Evolutionary conservation across 257 asterid species (phyloP).

Genomic region (Salvia rosmarinus): DNA sequence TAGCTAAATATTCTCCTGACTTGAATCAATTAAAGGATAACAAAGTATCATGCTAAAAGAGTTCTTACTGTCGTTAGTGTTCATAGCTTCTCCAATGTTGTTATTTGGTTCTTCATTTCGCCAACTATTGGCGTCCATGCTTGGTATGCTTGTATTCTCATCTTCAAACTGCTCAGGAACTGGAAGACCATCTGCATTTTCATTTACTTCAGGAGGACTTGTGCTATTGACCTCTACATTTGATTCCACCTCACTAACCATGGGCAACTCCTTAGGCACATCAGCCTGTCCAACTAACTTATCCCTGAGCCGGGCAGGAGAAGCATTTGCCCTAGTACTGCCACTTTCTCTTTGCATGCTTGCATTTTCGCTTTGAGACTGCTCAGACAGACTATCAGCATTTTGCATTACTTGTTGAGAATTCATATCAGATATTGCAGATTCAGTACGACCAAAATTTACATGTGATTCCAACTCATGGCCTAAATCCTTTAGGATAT

Average conservation of each 20-base stretch:
- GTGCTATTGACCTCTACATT: conserved; percentile 36
- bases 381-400: conserved; percentile 36
- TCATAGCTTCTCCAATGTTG: conserved; percentile 39
- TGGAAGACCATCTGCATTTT: conserved; percentile 34
- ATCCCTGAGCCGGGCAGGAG: conserved; percentile 39
- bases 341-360: conserved; percentile 30
- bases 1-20: conserved; percentile 9
- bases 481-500: conserved; percentile 37
- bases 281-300: conserved; percentile 43
- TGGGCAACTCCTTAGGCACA: conserved; percentile 32
- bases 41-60: conserved; percentile 22
- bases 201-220: conserved; percentile 32
- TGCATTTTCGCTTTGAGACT: conserved; percentile 40
- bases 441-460: conserved; percentile 41
- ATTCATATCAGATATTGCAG: conserved; percentile 37
- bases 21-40: conserved; percentile 24
- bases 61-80: conserved; percentile 41
- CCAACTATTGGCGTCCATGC: conserved; percentile 29
- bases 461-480: conserved; percentile 42
- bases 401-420: conserved; percentile 31
- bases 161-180: conserved; percentile 36
- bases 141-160: conserved; percentile 39
- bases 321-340: conserved; percentile 30
- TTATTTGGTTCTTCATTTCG: conserved; percentile 41
- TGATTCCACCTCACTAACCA: conserved; percentile 46